A percentile compares a stretch with the other conserved stretches of the same genome.
These are phyloP conservation scores for Pythium rhizo-oryzae DNA, from an alignment of 352 stramenopile species.

Conservation along the genomic window DNA sequence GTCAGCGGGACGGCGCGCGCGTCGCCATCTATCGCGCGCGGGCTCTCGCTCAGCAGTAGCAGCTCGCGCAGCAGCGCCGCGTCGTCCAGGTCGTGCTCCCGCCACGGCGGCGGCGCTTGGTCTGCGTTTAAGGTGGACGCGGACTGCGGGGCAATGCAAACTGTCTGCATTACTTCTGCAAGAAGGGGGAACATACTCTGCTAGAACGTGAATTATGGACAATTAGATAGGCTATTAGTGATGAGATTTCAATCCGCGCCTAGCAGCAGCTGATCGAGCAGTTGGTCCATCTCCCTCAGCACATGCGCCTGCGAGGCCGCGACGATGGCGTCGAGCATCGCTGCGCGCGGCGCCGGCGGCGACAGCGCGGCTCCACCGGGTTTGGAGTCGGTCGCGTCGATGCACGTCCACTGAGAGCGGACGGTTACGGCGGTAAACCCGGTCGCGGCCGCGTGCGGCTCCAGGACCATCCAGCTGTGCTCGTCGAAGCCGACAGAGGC, in stretches of 20 bases:
- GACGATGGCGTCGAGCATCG: too few species aligned
- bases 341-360: background rate
- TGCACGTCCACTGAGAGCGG: background rate
- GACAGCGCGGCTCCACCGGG: too few species aligned
- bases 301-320: too few species aligned
- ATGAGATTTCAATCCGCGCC: too few species aligned
- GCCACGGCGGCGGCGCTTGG: background rate
- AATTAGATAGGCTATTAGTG: too few species aligned
- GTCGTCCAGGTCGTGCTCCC: background rate
- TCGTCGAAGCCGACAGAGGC: background rate
- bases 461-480: background rate
- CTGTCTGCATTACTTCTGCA: too few species aligned
- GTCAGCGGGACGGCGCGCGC: background rate
- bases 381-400: background rate
- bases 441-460: background rate
- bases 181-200: too few species aligned
- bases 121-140: background rate
- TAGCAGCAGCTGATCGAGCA: too few species aligned
- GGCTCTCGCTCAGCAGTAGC: background rate
- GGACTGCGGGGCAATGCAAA: too few species aligned
- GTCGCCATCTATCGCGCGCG: background rate
- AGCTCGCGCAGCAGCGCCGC: background rate
- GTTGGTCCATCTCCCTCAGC: too few species aligned
- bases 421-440: background rate
- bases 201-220: too few species aligned